Base-by-base conservation (phyloP, 2,329 filamentous ascomycete genomes). In the Rosellinia necatrix region DNA sequence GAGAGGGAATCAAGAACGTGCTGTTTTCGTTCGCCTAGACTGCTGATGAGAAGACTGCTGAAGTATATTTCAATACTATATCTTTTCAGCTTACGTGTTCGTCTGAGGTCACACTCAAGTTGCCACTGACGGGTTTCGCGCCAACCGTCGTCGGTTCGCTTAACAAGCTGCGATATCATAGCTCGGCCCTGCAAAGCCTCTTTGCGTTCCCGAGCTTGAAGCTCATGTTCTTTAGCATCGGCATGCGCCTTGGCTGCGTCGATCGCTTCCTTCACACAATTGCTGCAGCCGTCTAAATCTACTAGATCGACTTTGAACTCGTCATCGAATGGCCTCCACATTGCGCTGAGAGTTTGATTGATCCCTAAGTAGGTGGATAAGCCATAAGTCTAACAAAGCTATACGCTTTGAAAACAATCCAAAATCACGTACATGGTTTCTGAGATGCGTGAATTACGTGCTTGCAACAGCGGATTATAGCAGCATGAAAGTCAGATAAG, bases 401-500 rank as follows among this genome's bases (percentile, higher is more conserved):
- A n/a, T n/a, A n/a, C 4, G 10, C 15, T 7, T 21, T 4, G n/a
- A 13, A 41, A 35, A 8, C 17, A 49, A 17, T 6, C 15, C 64
- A 42, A n/a, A n/a, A n/a, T n/a, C n/a, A n/a, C n/a, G n/a, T 59
- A 72, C 67, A 69, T 43, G 68, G 63, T 7, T 63, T 53, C 52
- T 65, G 66, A 2, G 67, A 50, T 2, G 60, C 59, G 46, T 68
- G 53, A 5, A 76, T 37, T 8, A 67, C 61, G 30, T 71, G 68
- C 22, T 63, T 69, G 56, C 72, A 76, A 43, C 71, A 74, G 0
- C 62, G 59, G 25, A 77, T 59, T 2, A 76, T 68, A 0, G 68
- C 65, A 0, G 72, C 69, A 37, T 75, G 66, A 42, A 76, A 76
- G 6, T 62, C 54, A 34, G 64, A 70, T 6, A 77, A 60, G 1